Percentiles rank a stretch among this genome's conserved stretches.
These are phyloP conservation scores for Sugiyamaella novakii DNA, from an alignment of 1,139 yeast genomes.

Conservation along the genomic window DNA sequence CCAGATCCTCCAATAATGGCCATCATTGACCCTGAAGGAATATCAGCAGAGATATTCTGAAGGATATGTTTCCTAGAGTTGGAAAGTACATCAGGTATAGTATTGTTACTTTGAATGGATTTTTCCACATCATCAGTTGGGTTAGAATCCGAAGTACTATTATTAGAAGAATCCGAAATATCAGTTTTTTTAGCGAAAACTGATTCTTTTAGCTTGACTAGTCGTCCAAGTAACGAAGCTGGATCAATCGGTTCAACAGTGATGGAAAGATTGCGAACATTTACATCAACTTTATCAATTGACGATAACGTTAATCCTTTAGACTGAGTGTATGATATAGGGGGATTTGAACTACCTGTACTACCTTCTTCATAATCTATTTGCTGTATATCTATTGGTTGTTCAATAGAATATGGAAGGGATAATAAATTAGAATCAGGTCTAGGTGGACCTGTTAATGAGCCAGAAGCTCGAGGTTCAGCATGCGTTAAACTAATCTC, in stretches of 20 bases:
- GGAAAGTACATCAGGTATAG: conserved; percentile 3
- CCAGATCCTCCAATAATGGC: conserved; percentile 88
- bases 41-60: conserved; percentile 55
- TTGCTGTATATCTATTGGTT: not conserved
- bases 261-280: conserved; percentile 31
- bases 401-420: not conserved
- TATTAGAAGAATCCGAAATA: not conserved
- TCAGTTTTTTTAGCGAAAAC: not conserved
- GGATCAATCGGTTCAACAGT: conserved; percentile 20
- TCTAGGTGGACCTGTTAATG: too few relatives aligned
- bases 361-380: not conserved
- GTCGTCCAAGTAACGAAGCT: conserved; percentile 8
- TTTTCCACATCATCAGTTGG: conserved; percentile 2
- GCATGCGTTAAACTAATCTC: too few relatives aligned
- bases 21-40: conserved; percentile 55
- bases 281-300: conserved; percentile 32
- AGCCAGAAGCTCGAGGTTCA: too few relatives aligned
- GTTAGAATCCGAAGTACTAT: not conserved
- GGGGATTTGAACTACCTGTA: not conserved
- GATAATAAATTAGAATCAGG: too few relatives aligned
- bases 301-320: conserved; percentile 11
- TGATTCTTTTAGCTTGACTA: conserved; percentile 1
- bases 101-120: not conserved
- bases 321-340: not conserved
- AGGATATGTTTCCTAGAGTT: conserved; percentile 36